Percentiles rank a stretch among this genome's conserved stretches.
phyloP scores from a whole-genome alignment of 176 grass and related monocot genomes.

The Oropetium thomaeum region DNA sequence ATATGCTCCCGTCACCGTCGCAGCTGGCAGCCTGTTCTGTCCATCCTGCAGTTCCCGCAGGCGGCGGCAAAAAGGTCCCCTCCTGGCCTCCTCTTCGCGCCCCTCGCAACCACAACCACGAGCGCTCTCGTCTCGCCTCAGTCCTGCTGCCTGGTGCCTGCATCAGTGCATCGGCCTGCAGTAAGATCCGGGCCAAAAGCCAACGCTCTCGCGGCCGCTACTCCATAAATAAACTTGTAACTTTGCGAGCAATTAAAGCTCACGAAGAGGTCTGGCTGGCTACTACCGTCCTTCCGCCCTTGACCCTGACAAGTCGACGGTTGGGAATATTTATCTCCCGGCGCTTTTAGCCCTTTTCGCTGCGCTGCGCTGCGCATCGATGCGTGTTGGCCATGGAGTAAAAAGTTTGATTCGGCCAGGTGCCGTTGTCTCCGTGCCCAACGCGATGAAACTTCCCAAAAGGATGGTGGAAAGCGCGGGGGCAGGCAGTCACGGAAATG shows the following conservation, averaged over 20 bases:
- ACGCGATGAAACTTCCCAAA: conserved; percentile 39
- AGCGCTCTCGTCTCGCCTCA: not conserved
- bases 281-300: not conserved
- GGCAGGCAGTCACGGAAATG: conserved; percentile 15
- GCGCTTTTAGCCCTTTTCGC: conserved; percentile 23
- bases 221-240: conserved; percentile 26
- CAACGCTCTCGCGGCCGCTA: conserved; percentile 3
- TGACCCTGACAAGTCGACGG: conserved; percentile 37
- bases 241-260: conserved; percentile 33
- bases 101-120: conserved; percentile 26
- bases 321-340: conserved; percentile 49
- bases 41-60: not conserved
- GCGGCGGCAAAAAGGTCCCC: conserved; percentile 21
- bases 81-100: not conserved
- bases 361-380: conserved; percentile 26
- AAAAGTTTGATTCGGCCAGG: conserved; percentile 27
- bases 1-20: not conserved
- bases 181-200: conserved; percentile 21
- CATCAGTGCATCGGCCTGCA: no score
- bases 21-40: not conserved
- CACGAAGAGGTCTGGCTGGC: no score
- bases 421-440: not conserved
- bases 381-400: not conserved
- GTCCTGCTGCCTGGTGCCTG: no score
- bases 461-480: conserved; percentile 27